A percentile compares a stretch with the other conserved stretches of the same genome.
phyloP scores from a whole-genome alignment of 768 basidiomycete species.

The Leccinum uliginosum region DNA sequence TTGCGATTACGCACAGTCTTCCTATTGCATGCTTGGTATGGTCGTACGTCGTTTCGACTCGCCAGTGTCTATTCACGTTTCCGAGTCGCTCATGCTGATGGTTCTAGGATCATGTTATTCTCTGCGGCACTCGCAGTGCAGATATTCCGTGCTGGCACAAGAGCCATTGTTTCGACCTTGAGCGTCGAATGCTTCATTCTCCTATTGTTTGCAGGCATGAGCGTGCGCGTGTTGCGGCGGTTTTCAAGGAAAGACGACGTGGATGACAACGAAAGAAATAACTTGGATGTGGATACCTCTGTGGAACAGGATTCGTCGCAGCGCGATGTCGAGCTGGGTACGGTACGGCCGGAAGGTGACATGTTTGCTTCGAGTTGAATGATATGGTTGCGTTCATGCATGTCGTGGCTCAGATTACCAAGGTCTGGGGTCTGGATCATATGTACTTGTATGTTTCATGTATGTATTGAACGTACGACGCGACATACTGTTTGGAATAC shows the following conservation, averaged over 20 bases:
- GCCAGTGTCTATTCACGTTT: background rate
- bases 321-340: background rate
- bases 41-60: conserved; percentile 8
- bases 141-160: conserved; percentile 3
- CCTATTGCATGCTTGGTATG: conserved; percentile 10
- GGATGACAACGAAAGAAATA: background rate
- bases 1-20: conserved; percentile 18
- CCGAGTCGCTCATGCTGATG: background rate
- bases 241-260: background rate
- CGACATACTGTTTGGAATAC: background rate
- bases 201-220: background rate
- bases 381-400: background rate
- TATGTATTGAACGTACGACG: too few relatives aligned
- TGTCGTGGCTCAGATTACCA: background rate
- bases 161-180: background rate
- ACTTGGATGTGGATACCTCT: background rate
- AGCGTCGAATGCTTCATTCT: conserved; percentile 7
- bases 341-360: background rate
- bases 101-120: conserved; percentile 8
- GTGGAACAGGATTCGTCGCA: background rate
- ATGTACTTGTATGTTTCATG: background rate
- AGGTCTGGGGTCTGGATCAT: background rate
- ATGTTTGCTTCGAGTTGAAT: background rate
- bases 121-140: conserved; percentile 3
- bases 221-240: background rate